Evolutionary conservation across 768 basidiomycete species (phyloP), one percentile per base, ranked within the genome.

Genomic region (Termitomyces sp.): DNA sequence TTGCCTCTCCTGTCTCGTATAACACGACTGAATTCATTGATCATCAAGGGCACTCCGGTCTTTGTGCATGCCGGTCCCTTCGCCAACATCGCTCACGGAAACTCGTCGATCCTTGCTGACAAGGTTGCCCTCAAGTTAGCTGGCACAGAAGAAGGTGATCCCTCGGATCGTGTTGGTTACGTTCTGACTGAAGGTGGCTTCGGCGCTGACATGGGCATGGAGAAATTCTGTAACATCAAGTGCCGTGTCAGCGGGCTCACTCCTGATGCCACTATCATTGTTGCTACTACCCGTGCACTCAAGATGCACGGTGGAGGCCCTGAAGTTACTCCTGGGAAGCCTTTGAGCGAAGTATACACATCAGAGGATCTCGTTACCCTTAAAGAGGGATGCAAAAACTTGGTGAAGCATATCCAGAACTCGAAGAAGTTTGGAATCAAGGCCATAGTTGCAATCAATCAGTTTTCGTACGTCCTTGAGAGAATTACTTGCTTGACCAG

Each of bases 251-350:
- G 92, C 60, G 96, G 95, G 49, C 82, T 98, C 68, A 88, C 79
- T 57, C 97, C 97, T 9, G 92, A 99, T 72, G 96, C 94, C 3
- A 89, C 89, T 38, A 85, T 99, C 63, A 90, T 99, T 65, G 96
- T 99, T 54, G 97, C 96, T 7, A 99, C 96, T 4, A 94, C 96
- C 30, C 90, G 96, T 63, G 96, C 96, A 22, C 77, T 99, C 60
- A 99, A 98, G 82, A 99, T 99, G 96, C 96, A 99, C 70, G 96
- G 96, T 44, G 96, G 96, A 59, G 97, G 91, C 58, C 96, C 96
- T 6, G 94, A 97, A 26, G 95, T 98, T 54, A 90, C 91, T 2
- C 96, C 96, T 28, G 96, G 96, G 52, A 98, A 97, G 72, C 83
- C 95, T 24, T 82, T 98, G 43, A 88, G 90, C 63, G 92, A 92